Conservation (phyloP, 2,329 filamentous ascomycete species). For the Penicillium sp. region DNA sequence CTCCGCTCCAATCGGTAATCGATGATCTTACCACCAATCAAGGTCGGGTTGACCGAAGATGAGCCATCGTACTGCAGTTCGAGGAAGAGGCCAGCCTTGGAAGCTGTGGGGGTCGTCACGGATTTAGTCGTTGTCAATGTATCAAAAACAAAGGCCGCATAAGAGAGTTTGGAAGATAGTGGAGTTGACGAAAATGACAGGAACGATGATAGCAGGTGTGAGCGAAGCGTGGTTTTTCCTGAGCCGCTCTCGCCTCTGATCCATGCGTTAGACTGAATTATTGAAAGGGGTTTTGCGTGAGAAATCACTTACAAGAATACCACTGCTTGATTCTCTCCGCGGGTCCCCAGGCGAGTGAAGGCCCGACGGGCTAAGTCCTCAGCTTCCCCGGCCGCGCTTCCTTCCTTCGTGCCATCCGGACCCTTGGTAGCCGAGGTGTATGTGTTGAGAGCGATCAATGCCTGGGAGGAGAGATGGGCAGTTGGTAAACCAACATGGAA, state of each 20-base stretch:
- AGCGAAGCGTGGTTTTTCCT: conserved; percentile 91
- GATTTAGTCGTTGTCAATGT: conserved; percentile 96
- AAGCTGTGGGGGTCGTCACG: conserved; percentile 89
- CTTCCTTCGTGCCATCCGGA: conserved; percentile 85
- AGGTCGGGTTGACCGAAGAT: conserved; percentile 75
- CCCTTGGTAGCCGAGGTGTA: conserved; percentile 88
- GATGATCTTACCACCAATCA: conserved; percentile 91
- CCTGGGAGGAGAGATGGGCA: conserved; percentile 85
- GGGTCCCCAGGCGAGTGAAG: conserved; percentile 78
- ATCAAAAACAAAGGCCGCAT: conserved; percentile 94
- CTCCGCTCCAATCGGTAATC: conserved; percentile 92
- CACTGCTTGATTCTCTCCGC: conserved; percentile 89
- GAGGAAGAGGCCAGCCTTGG: conserved; percentile 91
- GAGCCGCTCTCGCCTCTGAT: conserved; percentile 88
- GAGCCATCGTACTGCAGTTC: conserved; percentile 96
- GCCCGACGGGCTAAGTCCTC: conserved; percentile 88
- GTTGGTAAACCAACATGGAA: conserved; percentile 92
- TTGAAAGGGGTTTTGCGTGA: not conserved
- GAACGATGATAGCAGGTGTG: conserved; percentile 81
- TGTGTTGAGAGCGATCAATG: conserved; percentile 88
- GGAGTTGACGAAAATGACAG: conserved; percentile 90
- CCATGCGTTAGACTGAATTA: conserved; percentile 26
- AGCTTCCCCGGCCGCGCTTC: conserved; percentile 86
- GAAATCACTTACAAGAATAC: conserved; percentile 76
- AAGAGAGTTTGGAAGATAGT: conserved; percentile 86